Conservation (phyloP, 768 basidiomycete genomes). For the Psilocybe sp. region DNA sequence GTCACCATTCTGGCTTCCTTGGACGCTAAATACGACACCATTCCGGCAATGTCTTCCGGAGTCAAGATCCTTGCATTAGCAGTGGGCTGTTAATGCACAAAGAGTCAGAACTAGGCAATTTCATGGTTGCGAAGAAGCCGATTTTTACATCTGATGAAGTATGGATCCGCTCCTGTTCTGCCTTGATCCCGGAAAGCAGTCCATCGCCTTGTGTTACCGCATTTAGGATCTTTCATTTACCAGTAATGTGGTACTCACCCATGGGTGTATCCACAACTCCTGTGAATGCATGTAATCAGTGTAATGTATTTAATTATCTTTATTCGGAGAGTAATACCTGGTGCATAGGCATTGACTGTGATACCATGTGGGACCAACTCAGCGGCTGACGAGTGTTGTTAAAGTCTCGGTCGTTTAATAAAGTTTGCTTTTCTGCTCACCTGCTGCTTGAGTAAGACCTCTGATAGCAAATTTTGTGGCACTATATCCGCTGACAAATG, state of each 20-base stretch:
- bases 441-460: constrained; percentile 36
- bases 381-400: constrained; percentile 5
- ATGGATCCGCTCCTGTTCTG: no score
- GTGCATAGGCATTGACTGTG: constrained; percentile 33
- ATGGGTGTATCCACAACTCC: constrained; percentile 13
- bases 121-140: not conserved
- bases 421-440: constrained; percentile 14
- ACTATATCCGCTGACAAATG: constrained; percentile 23
- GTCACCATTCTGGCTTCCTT: constrained; percentile 34
- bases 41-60: constrained; percentile 31
- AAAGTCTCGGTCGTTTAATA: not conserved
- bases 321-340: constrained; percentile 17
- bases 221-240: not conserved
- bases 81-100: not conserved
- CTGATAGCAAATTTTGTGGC: constrained; percentile 39
- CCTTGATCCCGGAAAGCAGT: no score
- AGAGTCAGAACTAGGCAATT: no score
- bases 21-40: constrained; percentile 35
- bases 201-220: not conserved
- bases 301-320: not conserved
- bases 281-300: not conserved
- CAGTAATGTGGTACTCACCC: constrained; percentile 4
- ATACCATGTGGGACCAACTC: constrained; percentile 22
- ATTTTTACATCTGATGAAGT: no score
- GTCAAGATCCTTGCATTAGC: constrained; percentile 6